Conservation (phyloP, 2,329 filamentous ascomycete genomes). For the Thielaviopsis punctulata region DNA sequence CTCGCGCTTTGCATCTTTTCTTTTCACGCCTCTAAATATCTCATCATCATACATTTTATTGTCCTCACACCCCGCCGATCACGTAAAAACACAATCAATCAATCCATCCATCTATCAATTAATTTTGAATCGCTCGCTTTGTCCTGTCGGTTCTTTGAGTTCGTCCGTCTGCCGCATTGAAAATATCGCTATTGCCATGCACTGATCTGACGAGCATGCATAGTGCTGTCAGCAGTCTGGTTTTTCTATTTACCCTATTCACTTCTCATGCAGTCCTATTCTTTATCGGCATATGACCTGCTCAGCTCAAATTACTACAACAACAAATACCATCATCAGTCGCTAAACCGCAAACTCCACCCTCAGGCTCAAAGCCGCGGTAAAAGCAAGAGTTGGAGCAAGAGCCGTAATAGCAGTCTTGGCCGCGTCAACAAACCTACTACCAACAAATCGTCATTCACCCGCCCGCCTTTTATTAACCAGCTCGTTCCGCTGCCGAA, state of each 20-base stretch:
- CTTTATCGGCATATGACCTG: slow-evolving; percentile 6
- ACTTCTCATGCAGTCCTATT: slow-evolving; percentile 11
- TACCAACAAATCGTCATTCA: neutral
- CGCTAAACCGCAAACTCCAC: neutral
- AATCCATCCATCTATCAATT: neutral
- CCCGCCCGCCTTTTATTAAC: neutral
- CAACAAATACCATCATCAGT: neutral
- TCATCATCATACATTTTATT: neutral
- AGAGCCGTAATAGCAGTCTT: neutral
- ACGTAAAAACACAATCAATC: neutral
- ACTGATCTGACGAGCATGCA: slow-evolving; percentile 10
- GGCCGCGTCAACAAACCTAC: neutral
- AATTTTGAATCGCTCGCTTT: neutral
- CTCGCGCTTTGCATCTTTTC: neutral
- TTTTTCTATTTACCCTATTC: neutral
- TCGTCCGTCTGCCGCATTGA: neutral
- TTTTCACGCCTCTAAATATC: neutral
- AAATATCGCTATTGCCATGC: slow-evolving; percentile 7
- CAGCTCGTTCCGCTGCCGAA: neutral
- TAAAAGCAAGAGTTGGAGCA: neutral
- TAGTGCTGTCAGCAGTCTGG: slow-evolving; percentile 7
- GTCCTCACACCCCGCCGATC: neutral
- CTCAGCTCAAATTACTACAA: neutral
- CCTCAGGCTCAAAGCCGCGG: neutral
- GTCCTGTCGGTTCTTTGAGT: neutral